These are phyloP conservation scores for Diatrype stigma DNA, from an alignment of 2,329 filamentous ascomycete species.

Conservation along the genomic window DNA sequence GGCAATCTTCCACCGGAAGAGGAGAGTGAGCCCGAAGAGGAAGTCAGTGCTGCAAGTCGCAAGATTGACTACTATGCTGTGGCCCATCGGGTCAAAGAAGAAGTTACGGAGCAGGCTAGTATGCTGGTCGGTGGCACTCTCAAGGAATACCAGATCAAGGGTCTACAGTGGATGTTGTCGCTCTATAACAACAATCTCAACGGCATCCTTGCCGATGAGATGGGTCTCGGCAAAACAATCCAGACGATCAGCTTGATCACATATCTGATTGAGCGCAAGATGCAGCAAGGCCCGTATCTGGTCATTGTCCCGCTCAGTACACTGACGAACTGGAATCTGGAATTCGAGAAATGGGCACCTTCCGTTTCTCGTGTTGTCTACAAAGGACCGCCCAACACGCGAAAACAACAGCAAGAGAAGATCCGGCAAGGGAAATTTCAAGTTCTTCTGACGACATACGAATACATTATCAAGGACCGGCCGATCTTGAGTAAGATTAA, in stretches of 20 bases:
- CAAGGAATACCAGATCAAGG: slow-evolving; percentile 98
- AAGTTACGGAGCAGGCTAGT: slow-evolving; percentile 74
- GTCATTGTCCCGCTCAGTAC: slow-evolving; percentile 97
- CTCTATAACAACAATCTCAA: slow-evolving; percentile 99
- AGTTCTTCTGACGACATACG: slow-evolving; percentile 93
- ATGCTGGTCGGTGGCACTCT: slow-evolving; percentile 89
- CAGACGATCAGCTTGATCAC: slow-evolving; percentile 98
- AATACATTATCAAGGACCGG: slow-evolving; percentile 99
- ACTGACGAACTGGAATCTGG: slow-evolving; percentile 95
- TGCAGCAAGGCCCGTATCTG: slow-evolving; percentile 85
- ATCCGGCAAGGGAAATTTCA: slow-evolving; percentile 95
- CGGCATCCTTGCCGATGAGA: slow-evolving; percentile 96
- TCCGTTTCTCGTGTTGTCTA: slow-evolving; percentile 84
- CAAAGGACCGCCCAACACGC: slow-evolving; percentile 85
- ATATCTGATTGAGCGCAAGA: slow-evolving; percentile 94
- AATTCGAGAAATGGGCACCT: slow-evolving; percentile 99
- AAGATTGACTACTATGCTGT: slow-evolving; percentile 99
- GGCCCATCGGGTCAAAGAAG: slow-evolving; percentile 92
- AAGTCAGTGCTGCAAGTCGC: slow-evolving; percentile 61
- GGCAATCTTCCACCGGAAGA: slow-evolving; percentile 51
- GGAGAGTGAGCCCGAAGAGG: slow-evolving; percentile 62
- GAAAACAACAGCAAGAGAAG: slow-evolving; percentile 88
- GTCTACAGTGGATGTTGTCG: slow-evolving; percentile 99
- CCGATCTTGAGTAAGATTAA: slow-evolving; percentile 96
- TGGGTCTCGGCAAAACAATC: slow-evolving; percentile 99